Evolutionary conservation across 2,329 filamentous ascomycete species (phyloP), one percentile per base, ranked within the genome.

Genomic region (Exophiala calicioides): DNA sequence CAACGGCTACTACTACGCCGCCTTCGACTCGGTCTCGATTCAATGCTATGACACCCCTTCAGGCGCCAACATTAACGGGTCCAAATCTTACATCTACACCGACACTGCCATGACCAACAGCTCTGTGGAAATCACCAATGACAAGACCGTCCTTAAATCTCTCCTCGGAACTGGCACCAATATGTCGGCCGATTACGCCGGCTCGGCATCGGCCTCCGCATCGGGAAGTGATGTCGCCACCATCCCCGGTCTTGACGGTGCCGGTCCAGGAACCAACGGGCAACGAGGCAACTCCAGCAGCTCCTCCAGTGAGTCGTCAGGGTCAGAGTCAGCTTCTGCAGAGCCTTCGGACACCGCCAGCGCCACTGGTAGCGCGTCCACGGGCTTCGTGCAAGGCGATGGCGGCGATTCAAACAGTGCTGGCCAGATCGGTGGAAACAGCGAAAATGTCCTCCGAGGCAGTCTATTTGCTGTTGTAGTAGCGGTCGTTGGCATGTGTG

Each of bases 1-100:
- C 71, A 77, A 88, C 62, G 88, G 88, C 23, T 97, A 96, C 76
- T 95, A 93, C 76, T 96, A 86, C 65, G 86, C 90, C 43, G 81
- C 80, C 32, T 81, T 96, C 60, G 76, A 81, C 44, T 81, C 90
- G 44, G 81, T 98, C 50, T 78, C 74, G n/a, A 82, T 97, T 26
- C 72, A 90, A 58, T 98, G 93, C 82, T 97, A 87, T 75, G 78
- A 90, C 58, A 82, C 88, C 3, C 93, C 91, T 21, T 77, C 79
- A 16, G 86, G 82, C 68, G 80, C 76, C 44, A 80, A 81, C 55
- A 78, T 74, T 57, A 66, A 69, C 37, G 82, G 81, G 51, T 66
- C 65, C 58, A 77, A 76, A 54, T 84, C 84, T 18, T 98, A 97
- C 77, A 79, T 82, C 57, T 95, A 87, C 75, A 84, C 78, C 52